Evolutionary conservation across 73 alveolate genomes (phyloP), one percentile per base, ranked within the genome.

Genomic region (Symbiodinium natans): DNA sequence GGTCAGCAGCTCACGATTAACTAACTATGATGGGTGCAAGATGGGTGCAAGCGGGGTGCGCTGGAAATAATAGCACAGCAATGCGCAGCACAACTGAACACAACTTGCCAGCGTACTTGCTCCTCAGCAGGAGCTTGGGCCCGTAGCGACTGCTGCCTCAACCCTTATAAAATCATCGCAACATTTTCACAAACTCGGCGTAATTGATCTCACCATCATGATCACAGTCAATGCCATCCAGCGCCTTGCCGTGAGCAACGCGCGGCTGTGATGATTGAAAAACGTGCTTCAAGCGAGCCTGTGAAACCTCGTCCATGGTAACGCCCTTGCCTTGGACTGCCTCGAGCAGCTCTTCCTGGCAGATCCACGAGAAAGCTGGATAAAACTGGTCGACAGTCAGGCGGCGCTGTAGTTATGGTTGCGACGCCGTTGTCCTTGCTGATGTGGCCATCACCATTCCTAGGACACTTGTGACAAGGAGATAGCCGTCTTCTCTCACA

Each of bases 201-300:
- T 90, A 90, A n/a, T 90, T 90, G 59, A 90, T 90, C 29, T 90
- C 80, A 23, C 97, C 97, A 19, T 90, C 97, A 43, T 83, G 43
- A 40, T 41, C 40, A 2, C 8, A 41, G 23, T 83, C 41, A 21
- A 29, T 10, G 40, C 92, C 48, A 2, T 38, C 88, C 31, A 36
- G 36, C 39, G 36, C 36, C 36, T 80, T 17, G 41, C 56, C 84
- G 25, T 4, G 34, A 17, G 11, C 11, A 8, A 63, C 38, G 80
- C 7, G 34, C 38, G 34, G 31, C 38, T 11, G 9, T 17, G 80
- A 17, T 5, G 80, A 10, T 9, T 29, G 5, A 63, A 63, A 19
- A 10, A 11, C 29, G 31, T 63, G 9, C 80, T 4, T 4, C 11
- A 19, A 63, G 80, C 29, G 34, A 17, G 38, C 94, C 94, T 87